These are phyloP conservation scores for Myrica gale DNA, from an alignment of 306 rosid species.

Conservation along the genomic window DNA sequence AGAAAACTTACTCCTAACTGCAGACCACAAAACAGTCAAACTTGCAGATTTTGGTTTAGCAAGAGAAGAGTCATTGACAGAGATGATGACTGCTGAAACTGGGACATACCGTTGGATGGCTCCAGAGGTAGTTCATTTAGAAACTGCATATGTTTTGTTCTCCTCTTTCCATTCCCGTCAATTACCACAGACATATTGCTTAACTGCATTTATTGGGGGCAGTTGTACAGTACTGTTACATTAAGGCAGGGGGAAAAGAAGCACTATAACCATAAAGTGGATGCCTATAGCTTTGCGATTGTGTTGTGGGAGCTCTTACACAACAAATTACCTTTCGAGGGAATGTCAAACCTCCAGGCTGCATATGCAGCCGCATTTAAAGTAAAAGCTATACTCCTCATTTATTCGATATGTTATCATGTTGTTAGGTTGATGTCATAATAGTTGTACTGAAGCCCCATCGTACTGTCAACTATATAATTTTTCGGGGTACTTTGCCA, in stretches of 20 bases:
- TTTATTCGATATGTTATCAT: slow-evolving; percentile 1
- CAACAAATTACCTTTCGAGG: slow-evolving; percentile 93
- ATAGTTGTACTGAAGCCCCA: slow-evolving; percentile 10
- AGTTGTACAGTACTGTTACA: slow-evolving; percentile 93
- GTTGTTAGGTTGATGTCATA: background rate
- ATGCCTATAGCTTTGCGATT: slow-evolving; percentile 89
- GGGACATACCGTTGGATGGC: slow-evolving; percentile 99
- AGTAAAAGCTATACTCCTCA: slow-evolving; percentile 37
- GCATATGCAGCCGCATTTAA: slow-evolving; percentile 97
- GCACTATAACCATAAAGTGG: slow-evolving; percentile 96
- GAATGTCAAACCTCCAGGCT: slow-evolving; percentile 99
- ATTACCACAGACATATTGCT: background rate
- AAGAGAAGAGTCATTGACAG: slow-evolving; percentile 88
- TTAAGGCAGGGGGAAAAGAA: slow-evolving; percentile 94
- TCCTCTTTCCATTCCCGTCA: slow-evolving; percentile 7
- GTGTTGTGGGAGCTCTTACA: slow-evolving; percentile 95
- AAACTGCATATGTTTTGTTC: slow-evolving; percentile 17
- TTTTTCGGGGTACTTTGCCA: slow-evolving; percentile 22
- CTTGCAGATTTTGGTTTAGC: slow-evolving; percentile 97
- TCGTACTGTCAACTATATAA: slow-evolving; percentile 11
- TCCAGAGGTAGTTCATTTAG: slow-evolving; percentile 62
- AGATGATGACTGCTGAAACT: slow-evolving; percentile 98
- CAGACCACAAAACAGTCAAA: slow-evolving; percentile 74
- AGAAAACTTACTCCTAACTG: slow-evolving; percentile 84
- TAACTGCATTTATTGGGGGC: slow-evolving; percentile 36